Evolutionary conservation across 495 filamentous ascomycete genomes (phyloP).

Genomic region (Corynascus novoguineensis): DNA sequence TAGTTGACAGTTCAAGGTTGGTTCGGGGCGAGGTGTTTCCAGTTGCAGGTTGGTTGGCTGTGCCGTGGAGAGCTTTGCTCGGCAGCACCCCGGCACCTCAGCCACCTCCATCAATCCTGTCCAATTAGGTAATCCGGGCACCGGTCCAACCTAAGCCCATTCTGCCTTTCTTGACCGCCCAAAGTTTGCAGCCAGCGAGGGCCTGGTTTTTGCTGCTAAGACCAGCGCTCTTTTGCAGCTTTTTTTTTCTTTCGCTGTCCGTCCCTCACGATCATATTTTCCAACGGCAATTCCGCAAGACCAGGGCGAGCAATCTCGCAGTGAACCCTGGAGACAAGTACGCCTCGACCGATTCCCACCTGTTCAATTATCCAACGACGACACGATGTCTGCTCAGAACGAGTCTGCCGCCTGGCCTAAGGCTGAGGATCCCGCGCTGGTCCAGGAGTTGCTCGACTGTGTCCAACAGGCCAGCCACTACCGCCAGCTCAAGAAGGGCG

Average conservation of each 20-base stretch:
- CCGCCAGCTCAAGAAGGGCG: conserved; percentile 84
- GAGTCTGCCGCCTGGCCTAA: conserved; percentile 75
- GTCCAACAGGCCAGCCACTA: conserved; percentile 83
- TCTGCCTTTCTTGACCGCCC: conserved; percentile 16
- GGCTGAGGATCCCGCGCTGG: conserved; percentile 68
- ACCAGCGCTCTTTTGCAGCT: not conserved
- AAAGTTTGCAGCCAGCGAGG: conserved; percentile 6
- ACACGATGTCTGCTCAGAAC: conserved; percentile 45
- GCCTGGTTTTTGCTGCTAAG: not conserved
- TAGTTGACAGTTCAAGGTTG: conserved; percentile 29
- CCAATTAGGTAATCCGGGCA: conserved; percentile 29
- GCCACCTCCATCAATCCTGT: too few species aligned
- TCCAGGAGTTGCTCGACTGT: conserved; percentile 76
- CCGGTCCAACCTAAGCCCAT: conserved; percentile 14
- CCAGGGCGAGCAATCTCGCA: conserved; percentile 31
- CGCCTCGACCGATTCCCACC: not conserved
- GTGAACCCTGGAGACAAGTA: conserved; percentile 28
- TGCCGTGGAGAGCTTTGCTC: conserved; percentile 24
- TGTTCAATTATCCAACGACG: conserved; percentile 4
- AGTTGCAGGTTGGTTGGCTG: conserved; percentile 35
- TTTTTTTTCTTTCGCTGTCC: not conserved
- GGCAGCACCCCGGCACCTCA: conserved; percentile 10
- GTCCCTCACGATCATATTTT: conserved; percentile 5
- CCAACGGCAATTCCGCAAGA: conserved; percentile 13
- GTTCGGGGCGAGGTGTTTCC: conserved; percentile 40